Evolutionary conservation across 495 filamentous ascomycete species (phyloP).

Genomic region (Terfezia claveryi): DNA sequence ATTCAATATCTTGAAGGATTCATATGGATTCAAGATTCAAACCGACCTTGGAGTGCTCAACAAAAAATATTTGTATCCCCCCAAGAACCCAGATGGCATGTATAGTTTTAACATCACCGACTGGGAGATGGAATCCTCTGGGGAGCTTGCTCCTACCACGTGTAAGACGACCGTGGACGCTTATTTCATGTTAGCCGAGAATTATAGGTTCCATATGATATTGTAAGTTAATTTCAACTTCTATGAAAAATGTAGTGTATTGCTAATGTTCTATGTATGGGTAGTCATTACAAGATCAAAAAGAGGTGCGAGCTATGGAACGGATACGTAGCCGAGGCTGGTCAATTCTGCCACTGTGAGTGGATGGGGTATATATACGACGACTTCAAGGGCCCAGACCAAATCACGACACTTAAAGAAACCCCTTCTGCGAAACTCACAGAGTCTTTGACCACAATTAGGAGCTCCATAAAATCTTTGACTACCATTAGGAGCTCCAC

Average conservation of each 20-base stretch:
- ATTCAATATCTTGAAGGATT: not conserved
- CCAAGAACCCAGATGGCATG: too few species aligned
- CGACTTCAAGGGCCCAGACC: not conserved
- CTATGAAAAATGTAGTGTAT: not conserved
- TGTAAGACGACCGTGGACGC: too few species aligned
- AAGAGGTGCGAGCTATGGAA: not conserved
- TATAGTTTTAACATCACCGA: too few species aligned
- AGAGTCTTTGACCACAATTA: too few species aligned
- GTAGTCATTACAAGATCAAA: not conserved
- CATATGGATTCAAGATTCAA: not conserved
- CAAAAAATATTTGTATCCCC: too few species aligned
- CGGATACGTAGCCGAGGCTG: not conserved
- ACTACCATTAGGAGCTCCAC: too few species aligned
- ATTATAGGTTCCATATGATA: not conserved
- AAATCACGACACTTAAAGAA: too few species aligned
- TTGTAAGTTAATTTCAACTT: not conserved
- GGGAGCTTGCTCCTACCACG: too few species aligned
- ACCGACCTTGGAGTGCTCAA: too few species aligned
- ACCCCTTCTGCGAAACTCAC: too few species aligned
- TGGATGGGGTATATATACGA: not conserved
- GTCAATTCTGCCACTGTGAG: not conserved
- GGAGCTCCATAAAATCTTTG: too few species aligned
- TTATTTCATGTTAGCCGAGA: not conserved
- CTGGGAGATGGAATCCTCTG: too few species aligned
- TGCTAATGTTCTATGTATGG: not conserved